Evolutionary conservation across 768 basidiomycete genomes (phyloP).

Genomic region (Trametes villosa): DNA sequence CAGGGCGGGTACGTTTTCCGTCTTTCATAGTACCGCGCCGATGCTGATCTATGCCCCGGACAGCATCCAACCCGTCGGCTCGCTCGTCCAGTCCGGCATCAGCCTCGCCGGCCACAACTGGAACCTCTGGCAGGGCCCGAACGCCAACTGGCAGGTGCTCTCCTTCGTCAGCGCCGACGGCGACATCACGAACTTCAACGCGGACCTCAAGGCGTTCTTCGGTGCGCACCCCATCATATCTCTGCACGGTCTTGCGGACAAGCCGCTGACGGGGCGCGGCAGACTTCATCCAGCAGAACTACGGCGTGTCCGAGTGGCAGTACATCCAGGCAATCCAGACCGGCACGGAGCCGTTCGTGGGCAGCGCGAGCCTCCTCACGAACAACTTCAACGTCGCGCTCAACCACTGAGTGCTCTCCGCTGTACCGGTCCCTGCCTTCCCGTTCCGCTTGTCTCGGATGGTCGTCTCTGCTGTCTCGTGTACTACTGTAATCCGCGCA

Average conservation of each 20-base stretch:
- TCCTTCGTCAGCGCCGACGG: conserved; percentile 56
- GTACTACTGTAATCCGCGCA: too few relatives aligned
- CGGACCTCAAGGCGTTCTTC: conserved; percentile 59
- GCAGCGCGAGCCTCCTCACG: conserved; percentile 50
- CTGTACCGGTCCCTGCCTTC: background rate
- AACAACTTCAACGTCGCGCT: conserved; percentile 46
- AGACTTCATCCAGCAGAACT: conserved; percentile 51
- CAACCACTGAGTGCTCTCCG: conserved; percentile 16
- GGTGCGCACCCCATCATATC: conserved; percentile 37
- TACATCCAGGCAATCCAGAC: conserved; percentile 58
- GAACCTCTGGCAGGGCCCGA: conserved; percentile 60
- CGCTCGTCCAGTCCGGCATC: conserved; percentile 46
- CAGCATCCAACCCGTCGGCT: conserved; percentile 62
- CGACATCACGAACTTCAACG: conserved; percentile 54
- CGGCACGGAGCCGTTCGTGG: conserved; percentile 60
- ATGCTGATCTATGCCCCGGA: background rate
- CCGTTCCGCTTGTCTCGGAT: too few relatives aligned
- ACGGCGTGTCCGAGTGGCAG: conserved; percentile 55
- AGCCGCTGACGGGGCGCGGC: background rate
- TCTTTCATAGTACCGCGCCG: background rate
- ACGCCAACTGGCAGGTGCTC: conserved; percentile 57
- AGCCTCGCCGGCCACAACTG: conserved; percentile 54
- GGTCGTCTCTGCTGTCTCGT: background rate
- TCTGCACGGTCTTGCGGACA: background rate
- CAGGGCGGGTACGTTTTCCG: conserved; percentile 49